Evolutionary conservation across 1,284 basidiomycete genomes (phyloP), one percentile per base, ranked within the genome.

Genomic region (Xerocomus minutiporus): DNA sequence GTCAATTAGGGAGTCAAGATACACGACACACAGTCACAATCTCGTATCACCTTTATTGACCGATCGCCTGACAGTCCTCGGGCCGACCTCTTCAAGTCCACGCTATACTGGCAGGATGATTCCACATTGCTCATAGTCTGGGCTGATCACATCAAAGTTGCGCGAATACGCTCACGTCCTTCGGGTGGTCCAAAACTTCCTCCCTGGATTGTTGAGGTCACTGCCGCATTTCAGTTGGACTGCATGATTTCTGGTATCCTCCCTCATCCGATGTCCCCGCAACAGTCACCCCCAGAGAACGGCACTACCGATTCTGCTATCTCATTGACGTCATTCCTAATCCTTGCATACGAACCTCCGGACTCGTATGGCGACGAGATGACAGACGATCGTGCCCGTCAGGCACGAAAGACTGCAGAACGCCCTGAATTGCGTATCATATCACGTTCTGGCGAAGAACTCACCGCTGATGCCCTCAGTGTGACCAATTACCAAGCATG

Each of bases 131-230:
- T 99, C 43, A 89, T 98, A 52, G 91, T 86, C 1, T 99, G 96
- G 95, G 96, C 93, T 3, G 91, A 97, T 67, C 79, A 88, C 57
- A 93, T 99, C 76, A 97, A 95, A 69, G 84, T 98, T 12, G 92
- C 90, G 11, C 83, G 90, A 9, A 80, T 95, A 50, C 83, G 90
- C 4, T 77, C 81, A 0, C 77, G 89, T 32, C 77, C 71, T 29
- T 67, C 78, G 11, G 64, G 75, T 6, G 67, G 75, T 25, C 46
- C 58, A 0, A 68, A 61, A 40, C 53, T 65, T 2, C 75, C 83
- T 0, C 81, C 84, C 2, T 75, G 84, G 46, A 64, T 82, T 43
- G 89, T 92, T 45, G 95, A 98, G 66, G 89, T 98, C 58, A 92
- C 88, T 0, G 88, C 90, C 2, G 88, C 94, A 40, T 93, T 98